Evolutionary conservation across 1,284 basidiomycete genomes (phyloP), one percentile per base, ranked within the genome.

Genomic region (Pseudozyma thailandica): DNA sequence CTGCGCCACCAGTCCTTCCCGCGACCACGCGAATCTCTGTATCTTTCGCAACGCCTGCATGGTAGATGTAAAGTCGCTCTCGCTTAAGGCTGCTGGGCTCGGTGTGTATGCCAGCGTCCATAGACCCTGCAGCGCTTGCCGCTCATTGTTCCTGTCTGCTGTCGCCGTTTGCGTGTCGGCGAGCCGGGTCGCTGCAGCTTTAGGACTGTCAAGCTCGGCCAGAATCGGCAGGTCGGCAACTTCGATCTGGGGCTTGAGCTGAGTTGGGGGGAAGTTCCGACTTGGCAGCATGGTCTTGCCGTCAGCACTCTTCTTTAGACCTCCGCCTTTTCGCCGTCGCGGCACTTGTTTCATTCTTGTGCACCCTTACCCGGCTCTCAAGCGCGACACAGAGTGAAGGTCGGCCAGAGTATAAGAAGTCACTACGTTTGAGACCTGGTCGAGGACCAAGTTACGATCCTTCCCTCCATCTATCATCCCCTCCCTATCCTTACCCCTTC

Each of bases 371-470:
- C 8, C 27, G 18, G 25, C 20, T 30, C 26, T 9, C 12, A 2
- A 10, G 18, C 41, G 26, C 13, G 15, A 28, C 7, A 13, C 13
- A 8, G 5, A 13, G 26, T 3, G 3, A 27, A 27, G n/a, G 43
- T 35, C 30, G 26, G 18, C 21, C 43, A 39, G 38, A 56, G 53
- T 63, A 63, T 63, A 63, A 63, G 60, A 63, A 21, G 33, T 7
- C 12, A 9, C 4, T 4, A 13, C 27, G 23, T 51, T 38, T 15
- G 28, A 44, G 35, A 25, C 20, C 35, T 20, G 45, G 18, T 26
- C 31, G 26, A 15, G 26, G 16, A 12, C 23, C 35, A 21, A 26
- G 18, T 27, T 21, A 33, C 26, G 50, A 52, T 52, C 50, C 28
- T 46, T 44, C 44, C 49, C 44, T 45, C 31, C 13, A 49, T 38